Percentiles rank a stretch among this genome's conserved stretches.
phyloP scores from a whole-genome alignment of 495 filamentous ascomycete species.

The Neurospora africana region DNA sequence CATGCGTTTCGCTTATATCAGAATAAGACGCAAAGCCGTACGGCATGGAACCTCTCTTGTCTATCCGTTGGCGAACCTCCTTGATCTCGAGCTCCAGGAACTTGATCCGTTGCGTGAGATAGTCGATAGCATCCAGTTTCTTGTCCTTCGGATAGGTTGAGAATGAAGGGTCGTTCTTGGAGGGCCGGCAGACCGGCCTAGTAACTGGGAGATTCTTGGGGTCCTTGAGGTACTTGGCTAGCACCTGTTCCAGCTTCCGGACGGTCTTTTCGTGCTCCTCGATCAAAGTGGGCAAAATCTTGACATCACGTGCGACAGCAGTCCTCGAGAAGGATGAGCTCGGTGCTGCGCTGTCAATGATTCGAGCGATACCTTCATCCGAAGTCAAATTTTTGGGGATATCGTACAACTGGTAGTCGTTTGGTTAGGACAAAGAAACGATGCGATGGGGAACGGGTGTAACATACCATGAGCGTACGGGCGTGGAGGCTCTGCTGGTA shows the following conservation, averaged over 20 bases:
- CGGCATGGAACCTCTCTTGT: slow-evolving; percentile 75
- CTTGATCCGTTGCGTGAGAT: slow-evolving; percentile 74
- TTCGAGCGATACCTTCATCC: slow-evolving; percentile 75
- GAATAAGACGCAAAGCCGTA: slow-evolving; percentile 94
- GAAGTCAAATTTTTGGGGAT: slow-evolving; percentile 61
- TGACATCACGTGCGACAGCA: slow-evolving; percentile 83
- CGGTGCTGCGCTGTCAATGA: slow-evolving; percentile 66
- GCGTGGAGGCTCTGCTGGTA: slow-evolving; percentile 85
- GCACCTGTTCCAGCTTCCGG: slow-evolving; percentile 63
- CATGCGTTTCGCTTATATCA: slow-evolving; percentile 76
- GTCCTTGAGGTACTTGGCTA: slow-evolving; percentile 84
- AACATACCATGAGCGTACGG: slow-evolving; percentile 71
- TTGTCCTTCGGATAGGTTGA: slow-evolving; percentile 49
- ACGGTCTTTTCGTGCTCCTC: slow-evolving; percentile 75
- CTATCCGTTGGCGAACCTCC: slow-evolving; percentile 67
- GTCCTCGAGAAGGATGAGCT: slow-evolving; percentile 67
- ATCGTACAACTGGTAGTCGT: slow-evolving; percentile 57
- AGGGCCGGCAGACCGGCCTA: slow-evolving; percentile 70
- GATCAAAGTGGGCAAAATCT: slow-evolving; percentile 72
- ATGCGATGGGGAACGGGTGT: not conserved
- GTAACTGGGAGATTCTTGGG: slow-evolving; percentile 68
- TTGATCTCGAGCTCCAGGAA: slow-evolving; percentile 76
- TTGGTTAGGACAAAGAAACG: slow-evolving; percentile 9
- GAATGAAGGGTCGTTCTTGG: slow-evolving; percentile 56
- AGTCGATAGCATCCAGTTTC: slow-evolving; percentile 89